Conservation (phyloP, 345 rosid species). For the Firmiana major region DNA sequence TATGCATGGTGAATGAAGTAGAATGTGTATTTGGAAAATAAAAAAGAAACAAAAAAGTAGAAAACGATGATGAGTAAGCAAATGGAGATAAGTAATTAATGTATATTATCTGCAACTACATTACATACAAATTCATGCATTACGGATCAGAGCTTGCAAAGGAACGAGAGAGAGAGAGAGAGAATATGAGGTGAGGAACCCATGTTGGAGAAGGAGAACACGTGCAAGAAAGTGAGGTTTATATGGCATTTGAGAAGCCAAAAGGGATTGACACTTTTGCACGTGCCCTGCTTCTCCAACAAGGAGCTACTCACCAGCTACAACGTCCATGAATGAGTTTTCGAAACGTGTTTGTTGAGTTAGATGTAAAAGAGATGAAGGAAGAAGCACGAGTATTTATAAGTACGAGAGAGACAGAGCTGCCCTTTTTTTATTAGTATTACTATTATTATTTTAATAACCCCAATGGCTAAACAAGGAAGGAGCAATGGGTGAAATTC, state of each 20-base stretch:
- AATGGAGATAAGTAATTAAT: not conserved
- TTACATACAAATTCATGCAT: not conserved
- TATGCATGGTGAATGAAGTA: too few species aligned
- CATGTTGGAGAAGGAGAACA: constrained; percentile 95
- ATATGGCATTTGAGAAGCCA: not conserved
- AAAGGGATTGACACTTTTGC: constrained; percentile 33
- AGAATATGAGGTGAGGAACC: constrained; percentile 21
- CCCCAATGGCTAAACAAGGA: not conserved
- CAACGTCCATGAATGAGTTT: not conserved
- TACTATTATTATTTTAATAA: too few species aligned
- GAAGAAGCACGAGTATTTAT: constrained; percentile 34
- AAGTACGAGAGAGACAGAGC: constrained; percentile 13
- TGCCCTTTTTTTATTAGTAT: not conserved
- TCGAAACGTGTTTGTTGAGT: not conserved
- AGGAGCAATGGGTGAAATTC: constrained; percentile 19
- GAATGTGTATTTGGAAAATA: too few species aligned
- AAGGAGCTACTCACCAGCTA: constrained; percentile 50
- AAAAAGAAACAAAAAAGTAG: too few species aligned
- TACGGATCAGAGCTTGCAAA: not conserved
- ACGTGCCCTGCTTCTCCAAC: constrained; percentile 99
- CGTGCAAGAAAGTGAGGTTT: constrained; percentile 48
- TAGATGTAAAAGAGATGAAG: constrained; percentile 12
- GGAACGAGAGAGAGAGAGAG: not conserved
- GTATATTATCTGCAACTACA: not conserved
- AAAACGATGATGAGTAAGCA: not conserved